Conservation (phyloP, 2,329 filamentous ascomycete genomes). For the Cytospora piceae region DNA sequence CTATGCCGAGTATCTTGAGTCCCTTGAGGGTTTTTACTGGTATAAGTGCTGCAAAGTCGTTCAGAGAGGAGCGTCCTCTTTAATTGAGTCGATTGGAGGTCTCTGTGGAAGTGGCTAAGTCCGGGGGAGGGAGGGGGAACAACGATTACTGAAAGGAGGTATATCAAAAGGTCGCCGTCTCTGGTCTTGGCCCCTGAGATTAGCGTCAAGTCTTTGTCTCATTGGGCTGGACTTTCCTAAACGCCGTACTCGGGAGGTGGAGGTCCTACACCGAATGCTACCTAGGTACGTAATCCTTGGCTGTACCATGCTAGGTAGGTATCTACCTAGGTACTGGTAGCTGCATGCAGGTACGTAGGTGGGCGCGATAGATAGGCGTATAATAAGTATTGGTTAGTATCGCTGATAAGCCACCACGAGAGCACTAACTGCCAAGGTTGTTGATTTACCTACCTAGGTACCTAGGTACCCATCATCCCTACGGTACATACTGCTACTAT, state of each 20-base stretch:
- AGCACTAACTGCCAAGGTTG: background rate
- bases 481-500: too few relatives aligned
- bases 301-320: too few relatives aligned
- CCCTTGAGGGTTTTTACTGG: background rate
- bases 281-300: background rate
- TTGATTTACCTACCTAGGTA: background rate
- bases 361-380: conserved; percentile 10
- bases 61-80: conserved; percentile 5
- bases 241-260: background rate
- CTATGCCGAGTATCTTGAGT: background rate
- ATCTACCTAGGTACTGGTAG: background rate
- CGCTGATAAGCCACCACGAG: background rate
- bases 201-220: conserved; percentile 23
- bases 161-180: background rate
- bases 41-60: background rate
- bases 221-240: conserved; percentile 8
- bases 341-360: conserved; percentile 18
- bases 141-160: background rate
- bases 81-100: conserved; percentile 16
- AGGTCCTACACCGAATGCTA: background rate
- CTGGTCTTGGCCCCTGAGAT: conserved; percentile 28
- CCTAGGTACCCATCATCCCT: too few relatives aligned
- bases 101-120: conserved; percentile 1
- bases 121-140: conserved; percentile 13
- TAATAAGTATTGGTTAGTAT: conserved; percentile 24